phyloP scores from a whole-genome alignment of 306 rosid genomes.

The Prosopis cineraria region DNA sequence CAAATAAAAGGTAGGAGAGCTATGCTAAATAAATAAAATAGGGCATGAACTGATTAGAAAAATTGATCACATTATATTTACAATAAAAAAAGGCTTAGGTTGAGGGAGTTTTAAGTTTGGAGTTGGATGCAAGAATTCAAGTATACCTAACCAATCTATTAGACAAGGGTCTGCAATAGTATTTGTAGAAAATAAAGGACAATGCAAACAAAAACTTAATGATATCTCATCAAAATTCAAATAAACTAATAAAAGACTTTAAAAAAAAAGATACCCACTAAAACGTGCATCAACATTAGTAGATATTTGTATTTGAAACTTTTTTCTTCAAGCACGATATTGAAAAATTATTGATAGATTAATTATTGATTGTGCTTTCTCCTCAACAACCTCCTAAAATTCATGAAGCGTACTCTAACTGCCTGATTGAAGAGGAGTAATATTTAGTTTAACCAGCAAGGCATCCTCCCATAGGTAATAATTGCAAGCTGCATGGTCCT shows the following conservation, averaged over 20 bases:
- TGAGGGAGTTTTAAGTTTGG: slow-evolving; percentile 17
- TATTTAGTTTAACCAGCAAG: neutral
- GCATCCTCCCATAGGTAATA: slow-evolving; percentile 29
- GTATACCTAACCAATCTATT: neutral
- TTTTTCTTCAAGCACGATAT: neutral
- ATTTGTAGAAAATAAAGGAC: no score
- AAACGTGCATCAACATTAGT: slow-evolving; percentile 10
- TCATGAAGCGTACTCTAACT: slow-evolving; percentile 26
- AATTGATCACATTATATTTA: slow-evolving; percentile 29
- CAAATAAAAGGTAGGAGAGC: neutral
- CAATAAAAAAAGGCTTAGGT: slow-evolving; percentile 26
- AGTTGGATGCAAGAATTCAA: slow-evolving; percentile 33
- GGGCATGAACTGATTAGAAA: neutral
- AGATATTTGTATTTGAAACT: slow-evolving; percentile 15
- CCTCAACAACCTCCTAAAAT: neutral
- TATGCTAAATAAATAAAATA: neutral
- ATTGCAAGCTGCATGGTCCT: slow-evolving; percentile 45
- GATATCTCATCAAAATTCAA: slow-evolving; percentile 10
- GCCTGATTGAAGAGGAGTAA: slow-evolving; percentile 13
- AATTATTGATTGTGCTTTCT: neutral
- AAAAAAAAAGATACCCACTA: neutral
- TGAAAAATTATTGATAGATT: no score
- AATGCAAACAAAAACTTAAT: slow-evolving; percentile 6
- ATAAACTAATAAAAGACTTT: no score
- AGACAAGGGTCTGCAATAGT: slow-evolving; percentile 20